Percentiles rank a stretch among this genome's conserved stretches.
Conservation (phyloP, 371 early-diverging fungal genomes). For the Batkoa obscura region DNA sequence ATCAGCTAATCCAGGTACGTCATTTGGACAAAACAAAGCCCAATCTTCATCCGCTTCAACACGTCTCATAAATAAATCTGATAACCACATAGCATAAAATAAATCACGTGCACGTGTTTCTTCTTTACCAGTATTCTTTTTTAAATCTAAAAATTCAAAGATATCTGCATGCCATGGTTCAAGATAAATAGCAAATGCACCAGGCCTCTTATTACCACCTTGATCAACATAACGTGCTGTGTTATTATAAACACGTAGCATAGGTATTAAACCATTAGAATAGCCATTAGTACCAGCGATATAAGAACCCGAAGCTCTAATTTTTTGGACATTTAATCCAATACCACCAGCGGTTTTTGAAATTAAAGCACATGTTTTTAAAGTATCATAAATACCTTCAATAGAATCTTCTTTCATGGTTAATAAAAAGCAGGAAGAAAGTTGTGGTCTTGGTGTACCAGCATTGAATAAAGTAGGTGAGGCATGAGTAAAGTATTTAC, state of each 20-base stretch:
- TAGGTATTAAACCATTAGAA: slow-evolving; percentile 95
- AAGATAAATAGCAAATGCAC: slow-evolving; percentile 96
- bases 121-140: slow-evolving; percentile 98
- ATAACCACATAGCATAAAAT: slow-evolving; percentile 96
- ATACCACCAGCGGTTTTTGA: slow-evolving; percentile 99
- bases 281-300: slow-evolving; percentile 96
- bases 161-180: slow-evolving; percentile 99
- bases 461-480: slow-evolving; percentile 98
- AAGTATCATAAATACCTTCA: slow-evolving; percentile 95
- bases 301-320: slow-evolving; percentile 85
- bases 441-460: slow-evolving; percentile 88
- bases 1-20: slow-evolving; percentile 85
- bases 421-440: slow-evolving; percentile 92
- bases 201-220: slow-evolving; percentile 97
- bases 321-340: slow-evolving; percentile 91
- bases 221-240: slow-evolving; percentile 98
- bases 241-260: slow-evolving; percentile 96
- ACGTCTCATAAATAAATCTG: slow-evolving; percentile 98
- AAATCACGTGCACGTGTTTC: slow-evolving; percentile 94
- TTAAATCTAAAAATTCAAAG: slow-evolving; percentile 93
- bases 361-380: slow-evolving; percentile 93
- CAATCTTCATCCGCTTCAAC: slow-evolving; percentile 92
- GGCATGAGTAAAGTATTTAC: slow-evolving; percentile 93
- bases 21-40: slow-evolving; percentile 95
- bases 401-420: slow-evolving; percentile 94